Conservation (phyloP, 768 basidiomycete genomes). For the Suillus sp. region DNA sequence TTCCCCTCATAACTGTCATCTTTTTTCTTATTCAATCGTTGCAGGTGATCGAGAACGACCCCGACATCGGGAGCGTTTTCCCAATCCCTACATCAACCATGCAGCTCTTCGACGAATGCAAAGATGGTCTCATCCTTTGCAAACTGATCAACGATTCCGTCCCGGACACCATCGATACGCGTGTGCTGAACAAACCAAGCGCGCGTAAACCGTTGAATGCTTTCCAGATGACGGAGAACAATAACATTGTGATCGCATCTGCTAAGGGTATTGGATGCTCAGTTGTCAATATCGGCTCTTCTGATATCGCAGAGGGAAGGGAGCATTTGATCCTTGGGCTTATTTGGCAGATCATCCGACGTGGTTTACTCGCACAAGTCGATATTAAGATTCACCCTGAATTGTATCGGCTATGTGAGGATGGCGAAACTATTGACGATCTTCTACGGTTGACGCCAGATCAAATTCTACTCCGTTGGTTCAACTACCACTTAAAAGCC, state of each 20-base stretch:
- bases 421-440: conserved; percentile 96
- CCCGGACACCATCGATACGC: conserved; percentile 97
- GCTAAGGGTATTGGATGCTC: conserved; percentile 98
- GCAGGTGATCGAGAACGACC: conserved; percentile 89
- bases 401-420: conserved; percentile 92
- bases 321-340: conserved; percentile 97
- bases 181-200: conserved; percentile 92
- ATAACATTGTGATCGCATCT: conserved; percentile 99
- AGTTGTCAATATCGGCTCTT: conserved; percentile 96
- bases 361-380: conserved; percentile 90
- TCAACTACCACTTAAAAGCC: conserved; percentile 97
- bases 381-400: conserved; percentile 99
- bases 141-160: conserved; percentile 99
- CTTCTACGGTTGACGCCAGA: conserved; percentile 92
- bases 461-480: conserved; percentile 97
- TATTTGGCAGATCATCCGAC: conserved; percentile 98
- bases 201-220: conserved; percentile 86
- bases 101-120: conserved; percentile 97
- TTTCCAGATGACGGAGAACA: conserved; percentile 99
- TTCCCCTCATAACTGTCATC: conserved; percentile 14
- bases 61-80: conserved; percentile 77
- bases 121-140: conserved; percentile 94
- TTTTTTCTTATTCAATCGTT: conserved; percentile 2
- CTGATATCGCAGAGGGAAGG: conserved; percentile 88
- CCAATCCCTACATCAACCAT: conserved; percentile 96